Base-by-base conservation (phyloP, 306 rosid species). In the Dryas octopetala region DNA sequence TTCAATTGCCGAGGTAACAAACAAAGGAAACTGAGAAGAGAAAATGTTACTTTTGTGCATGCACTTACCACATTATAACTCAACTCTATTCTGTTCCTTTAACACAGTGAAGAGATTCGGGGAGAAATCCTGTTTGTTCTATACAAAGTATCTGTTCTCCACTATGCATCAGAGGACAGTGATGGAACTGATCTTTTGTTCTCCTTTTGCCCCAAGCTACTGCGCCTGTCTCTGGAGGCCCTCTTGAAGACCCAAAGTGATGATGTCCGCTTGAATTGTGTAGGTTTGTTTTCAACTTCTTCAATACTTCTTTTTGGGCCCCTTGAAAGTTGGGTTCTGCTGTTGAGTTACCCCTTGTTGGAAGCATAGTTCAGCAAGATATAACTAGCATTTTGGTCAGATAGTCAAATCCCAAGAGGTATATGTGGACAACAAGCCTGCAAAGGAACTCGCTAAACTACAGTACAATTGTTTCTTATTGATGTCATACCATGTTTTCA, bases 121-220 rank as follows among this genome's bases (percentile, higher is more conserved):
- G 97, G 99, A 63, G 97, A 92, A 80, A 85, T 88, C 53, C 89
- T 92, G 73, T 95, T 90, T 84, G 88, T 92, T 78, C 86, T 95
- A 50, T 92, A 92, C 87, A 90, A 85, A 85, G 45, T 92, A 10
- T 89, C 86, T 51, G 69, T 74, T 74, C 88, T 86, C 47, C 88
- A 80, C 23, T 86, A 78, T 60, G 62, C 89, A 45, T 83, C 90
- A 44, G 79, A 73, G 60, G 88, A 80, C 55, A 83, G 84, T 44
- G 86, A 85, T 68, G 93, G 86, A 81, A 73, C 62, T 81, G 93
- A 86, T 81, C 53, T 89, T 71, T 78, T 95, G 44, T 68, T 79
- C 70, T 73, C 88, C 62, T 91, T 87, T 71, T 85, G 93, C 85
- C 91, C 97, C 50, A 85, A 84, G 88, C 83, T 95, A 66, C 68